Percentiles rank a stretch among this genome's conserved stretches.
Conservation (phyloP, 2,329 filamentous ascomycete species). For the Aspergillus sojae region DNA sequence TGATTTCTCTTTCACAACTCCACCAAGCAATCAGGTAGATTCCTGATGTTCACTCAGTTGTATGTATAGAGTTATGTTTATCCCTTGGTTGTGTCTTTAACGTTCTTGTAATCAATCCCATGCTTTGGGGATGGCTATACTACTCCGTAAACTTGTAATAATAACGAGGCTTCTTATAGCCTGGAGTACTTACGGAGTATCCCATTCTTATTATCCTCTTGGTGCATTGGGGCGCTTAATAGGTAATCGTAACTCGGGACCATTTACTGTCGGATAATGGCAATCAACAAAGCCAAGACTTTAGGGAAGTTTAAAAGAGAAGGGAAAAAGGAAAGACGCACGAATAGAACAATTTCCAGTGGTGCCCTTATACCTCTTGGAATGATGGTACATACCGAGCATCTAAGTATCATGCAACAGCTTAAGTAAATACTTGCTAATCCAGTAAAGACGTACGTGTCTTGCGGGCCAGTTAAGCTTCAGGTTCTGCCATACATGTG, state of each 20-base stretch:
- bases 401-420: not conserved
- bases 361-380: not conserved
- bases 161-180: not conserved
- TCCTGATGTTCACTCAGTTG: not conserved
- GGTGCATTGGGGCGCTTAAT: not conserved
- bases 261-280: not conserved
- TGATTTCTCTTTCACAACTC: not conserved
- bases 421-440: not conserved
- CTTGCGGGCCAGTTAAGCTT: conserved; percentile 16
- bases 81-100: not conserved
- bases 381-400: not conserved
- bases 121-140: no score
- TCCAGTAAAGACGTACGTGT: conserved; percentile 11
- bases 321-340: not conserved
- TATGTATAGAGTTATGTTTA: not conserved
- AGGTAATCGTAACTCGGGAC: not conserved
- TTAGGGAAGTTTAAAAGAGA: not conserved
- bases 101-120: not conserved
- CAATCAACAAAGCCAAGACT: not conserved
- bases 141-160: not conserved
- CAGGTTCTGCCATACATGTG: conserved; percentile 7
- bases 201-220: not conserved
- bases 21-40: no score
- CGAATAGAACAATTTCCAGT: not conserved
- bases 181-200: not conserved